Conservation (phyloP, 768 basidiomycete species). For the Tephrocybe sp. region DNA sequence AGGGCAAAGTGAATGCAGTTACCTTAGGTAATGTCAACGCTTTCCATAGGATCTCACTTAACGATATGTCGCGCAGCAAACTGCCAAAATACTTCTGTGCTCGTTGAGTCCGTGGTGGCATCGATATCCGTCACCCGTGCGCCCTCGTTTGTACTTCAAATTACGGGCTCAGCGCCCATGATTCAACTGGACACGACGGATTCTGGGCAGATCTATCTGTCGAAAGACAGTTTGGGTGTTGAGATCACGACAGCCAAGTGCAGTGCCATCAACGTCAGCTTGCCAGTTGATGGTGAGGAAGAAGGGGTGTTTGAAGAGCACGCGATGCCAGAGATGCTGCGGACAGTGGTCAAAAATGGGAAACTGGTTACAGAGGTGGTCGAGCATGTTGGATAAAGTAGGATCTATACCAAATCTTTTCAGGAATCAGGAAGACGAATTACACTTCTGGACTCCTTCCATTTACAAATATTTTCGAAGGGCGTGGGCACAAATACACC, state of each 20-base stretch:
- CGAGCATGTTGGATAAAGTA: constrained; percentile 67
- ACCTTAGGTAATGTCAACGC: constrained; percentile 59
- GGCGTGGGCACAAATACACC: no score
- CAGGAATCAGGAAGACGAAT: no score
- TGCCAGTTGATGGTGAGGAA: constrained; percentile 86
- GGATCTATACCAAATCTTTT: not conserved
- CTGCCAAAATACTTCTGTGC: constrained; percentile 82
- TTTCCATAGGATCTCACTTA: constrained; percentile 4
- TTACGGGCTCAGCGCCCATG: constrained; percentile 87
- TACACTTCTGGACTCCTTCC: no score
- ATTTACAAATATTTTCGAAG: no score
- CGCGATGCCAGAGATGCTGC: constrained; percentile 94
- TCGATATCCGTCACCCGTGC: constrained; percentile 86
- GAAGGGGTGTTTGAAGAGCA: constrained; percentile 90
- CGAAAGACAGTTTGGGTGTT: constrained; percentile 67
- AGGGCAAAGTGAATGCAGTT: constrained; percentile 95
- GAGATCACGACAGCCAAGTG: constrained; percentile 96
- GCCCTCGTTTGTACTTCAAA: constrained; percentile 90
- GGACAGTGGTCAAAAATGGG: constrained; percentile 74
- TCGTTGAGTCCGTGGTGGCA: constrained; percentile 93
- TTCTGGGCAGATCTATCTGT: constrained; percentile 92
- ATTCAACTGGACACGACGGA: constrained; percentile 94
- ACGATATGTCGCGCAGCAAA: constrained; percentile 54
- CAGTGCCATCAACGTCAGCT: constrained; percentile 85
- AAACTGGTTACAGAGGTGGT: constrained; percentile 87